Percentiles rank a stretch among this genome's conserved stretches.
phyloP scores from a whole-genome alignment of 73 alveolate genomes.

The Paramecium sexaurelia region DNA sequence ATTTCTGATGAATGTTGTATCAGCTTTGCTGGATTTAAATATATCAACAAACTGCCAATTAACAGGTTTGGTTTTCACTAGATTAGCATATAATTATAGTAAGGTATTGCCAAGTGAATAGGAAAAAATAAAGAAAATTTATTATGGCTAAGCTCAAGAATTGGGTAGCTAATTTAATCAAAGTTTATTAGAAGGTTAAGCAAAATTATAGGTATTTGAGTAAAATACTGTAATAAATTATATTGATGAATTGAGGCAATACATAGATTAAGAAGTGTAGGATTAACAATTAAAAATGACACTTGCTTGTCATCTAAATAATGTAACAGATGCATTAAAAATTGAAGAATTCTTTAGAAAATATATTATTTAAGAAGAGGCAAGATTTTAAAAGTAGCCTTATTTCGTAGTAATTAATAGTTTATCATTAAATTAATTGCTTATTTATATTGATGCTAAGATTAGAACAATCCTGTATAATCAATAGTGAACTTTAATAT shows the following conservation, averaged over 20 bases:
- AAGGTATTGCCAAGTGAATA: slow-evolving; percentile 6
- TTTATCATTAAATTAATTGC: not conserved
- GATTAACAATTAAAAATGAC: not conserved
- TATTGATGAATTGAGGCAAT: not conserved
- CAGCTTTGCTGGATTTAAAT: slow-evolving; percentile 22
- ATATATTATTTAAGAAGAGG: not conserved
- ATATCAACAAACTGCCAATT: not conserved
- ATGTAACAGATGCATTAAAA: slow-evolving; percentile 57
- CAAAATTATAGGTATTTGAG: not conserved
- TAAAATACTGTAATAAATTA: not conserved
- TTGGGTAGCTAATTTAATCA: not conserved
- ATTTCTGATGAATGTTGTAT: slow-evolving; percentile 35
- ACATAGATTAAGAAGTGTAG: not conserved
- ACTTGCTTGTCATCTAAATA: slow-evolving; percentile 34
- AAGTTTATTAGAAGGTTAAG: not conserved
- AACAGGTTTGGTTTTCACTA: not conserved
- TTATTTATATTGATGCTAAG: slow-evolving; percentile 36
- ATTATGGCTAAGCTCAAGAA: not conserved
- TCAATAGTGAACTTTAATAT: not conserved
- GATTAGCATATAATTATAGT: slow-evolving; percentile 48
- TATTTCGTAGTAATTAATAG: slow-evolving; percentile 12
- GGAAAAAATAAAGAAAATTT: slow-evolving; percentile 18
- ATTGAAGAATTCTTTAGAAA: slow-evolving; percentile 21
- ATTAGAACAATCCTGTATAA: not conserved
- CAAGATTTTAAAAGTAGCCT: slow-evolving; percentile 21